These are phyloP conservation scores for Penicillium sp. DNA, from an alignment of 2,329 filamentous ascomycete genomes.

Conservation along the genomic window DNA sequence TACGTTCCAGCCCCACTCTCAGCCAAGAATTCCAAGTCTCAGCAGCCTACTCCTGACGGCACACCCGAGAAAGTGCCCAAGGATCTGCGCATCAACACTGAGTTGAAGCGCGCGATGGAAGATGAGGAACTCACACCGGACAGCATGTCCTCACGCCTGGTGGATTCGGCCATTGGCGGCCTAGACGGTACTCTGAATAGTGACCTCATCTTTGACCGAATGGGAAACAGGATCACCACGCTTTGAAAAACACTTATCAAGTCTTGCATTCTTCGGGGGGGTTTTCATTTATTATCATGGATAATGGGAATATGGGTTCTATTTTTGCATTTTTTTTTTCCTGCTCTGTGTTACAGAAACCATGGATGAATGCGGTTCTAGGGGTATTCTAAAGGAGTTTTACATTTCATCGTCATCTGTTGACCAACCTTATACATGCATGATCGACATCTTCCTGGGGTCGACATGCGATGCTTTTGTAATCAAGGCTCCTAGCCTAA, in stretches of 20 bases:
- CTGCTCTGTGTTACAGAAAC: background rate
- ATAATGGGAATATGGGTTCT: constrained; percentile 3
- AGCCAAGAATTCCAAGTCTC: constrained; percentile 18
- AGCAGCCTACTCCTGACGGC: constrained; percentile 28
- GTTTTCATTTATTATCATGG: background rate
- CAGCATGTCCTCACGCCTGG: constrained; percentile 50
- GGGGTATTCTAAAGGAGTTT: constrained; percentile 1
- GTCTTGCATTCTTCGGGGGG: background rate
- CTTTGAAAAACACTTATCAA: constrained; percentile 12
- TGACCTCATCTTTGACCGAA: constrained; percentile 45
- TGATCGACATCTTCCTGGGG: background rate
- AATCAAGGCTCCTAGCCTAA: background rate
- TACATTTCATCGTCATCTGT: background rate
- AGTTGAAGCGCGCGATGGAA: constrained; percentile 36
- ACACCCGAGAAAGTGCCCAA: constrained; percentile 38
- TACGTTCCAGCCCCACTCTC: constrained; percentile 35
- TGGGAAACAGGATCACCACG: constrained; percentile 41
- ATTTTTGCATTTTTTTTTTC: background rate
- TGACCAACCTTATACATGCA: background rate
- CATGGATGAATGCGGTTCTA: background rate
- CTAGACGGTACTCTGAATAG: constrained; percentile 42
- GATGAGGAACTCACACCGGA: constrained; percentile 50
- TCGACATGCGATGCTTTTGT: background rate
- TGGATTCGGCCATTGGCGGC: constrained; percentile 47
- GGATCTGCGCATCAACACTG: constrained; percentile 48